Base-by-base conservation (phyloP, 2,329 filamentous ascomycete species). In the Bipolaris zeicola region DNA sequence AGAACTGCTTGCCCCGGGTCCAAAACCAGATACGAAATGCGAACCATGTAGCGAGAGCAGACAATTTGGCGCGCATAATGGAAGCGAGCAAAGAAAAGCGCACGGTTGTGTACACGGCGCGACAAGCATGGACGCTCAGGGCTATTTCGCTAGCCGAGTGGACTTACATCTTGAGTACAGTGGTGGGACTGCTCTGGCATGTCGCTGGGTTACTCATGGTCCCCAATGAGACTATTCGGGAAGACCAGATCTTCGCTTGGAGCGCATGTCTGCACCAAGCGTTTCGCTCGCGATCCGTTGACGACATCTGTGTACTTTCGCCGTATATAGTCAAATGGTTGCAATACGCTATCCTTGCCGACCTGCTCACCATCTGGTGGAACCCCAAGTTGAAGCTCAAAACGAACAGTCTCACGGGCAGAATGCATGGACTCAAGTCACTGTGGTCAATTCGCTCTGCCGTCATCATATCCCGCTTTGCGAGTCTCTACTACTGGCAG, bases 21-120 rank as follows among this genome's bases (percentile, higher is more conserved):
- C 85, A 89, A 60, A 79, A 83, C 34, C 84, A 87, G 58, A 87
- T 97, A 50, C 82, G 85, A 20, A 81, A 86, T 63, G 87, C 91
- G 0, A 88, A 86, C 7, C 96, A 96, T 71, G 89, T 87, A 31
- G 92, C 92, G 26, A 91, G 91, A 76, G 89, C 90, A n/a, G 91
- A 96, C 65, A 85, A 92, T 61, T 76, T 96, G 31, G 83, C 89
- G 48, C 85, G 89, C 59, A 87, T 91, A 80, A 86, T 96, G 78
- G 87, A 91, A 43, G 85, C 85, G 38, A 76, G 72, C 54, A 70
- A 69, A 31, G 61, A 72, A 42, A 69, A 70, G 47, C 67, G 64
- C 26, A 51, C 52, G 6, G 52, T 52, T 6, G 58, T 58, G 3
- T 56, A 58, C 6, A 69, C 65, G 1, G 45, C 78, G 78, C 56